These are phyloP conservation scores for Oryza punctata DNA, from an alignment of 176 grass and related monocot species.

Conservation along the genomic window DNA sequence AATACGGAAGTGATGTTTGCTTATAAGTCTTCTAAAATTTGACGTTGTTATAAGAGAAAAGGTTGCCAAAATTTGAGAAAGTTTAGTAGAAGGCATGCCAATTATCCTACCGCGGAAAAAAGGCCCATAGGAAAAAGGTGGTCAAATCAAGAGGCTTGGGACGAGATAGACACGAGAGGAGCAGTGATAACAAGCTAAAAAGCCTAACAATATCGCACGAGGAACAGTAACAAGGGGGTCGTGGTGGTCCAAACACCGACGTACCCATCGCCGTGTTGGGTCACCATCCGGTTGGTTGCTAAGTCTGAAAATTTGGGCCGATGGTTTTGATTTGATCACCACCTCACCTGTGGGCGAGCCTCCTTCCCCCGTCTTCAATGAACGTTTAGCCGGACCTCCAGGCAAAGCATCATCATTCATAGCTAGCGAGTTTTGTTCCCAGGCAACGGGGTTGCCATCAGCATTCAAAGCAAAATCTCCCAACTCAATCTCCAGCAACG, in stretches of 20 bases:
- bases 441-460: slow-evolving; percentile 31
- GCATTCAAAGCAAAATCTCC: slow-evolving; percentile 49
- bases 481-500: slow-evolving; percentile 29
- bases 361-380: background rate
- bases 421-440: slow-evolving; percentile 27
- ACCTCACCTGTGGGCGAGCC: background rate
- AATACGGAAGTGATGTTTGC: no score
- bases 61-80: no score
- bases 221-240: background rate
- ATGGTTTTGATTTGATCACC: background rate
- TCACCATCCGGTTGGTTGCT: slow-evolving; percentile 46
- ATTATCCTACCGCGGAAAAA: background rate
- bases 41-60: no score
- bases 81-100: no score
- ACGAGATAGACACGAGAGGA: background rate
- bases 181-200: slow-evolving; percentile 10
- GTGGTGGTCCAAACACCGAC: slow-evolving; percentile 34
- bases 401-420: slow-evolving; percentile 32
- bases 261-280: slow-evolving; percentile 32
- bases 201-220: background rate
- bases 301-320: slow-evolving; percentile 23
- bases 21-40: no score
- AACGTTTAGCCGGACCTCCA: slow-evolving; percentile 15
- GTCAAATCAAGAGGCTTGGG: background rate
- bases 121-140: background rate